Evolutionary conservation across 495 filamentous ascomycete genomes (phyloP), one percentile per base, ranked within the genome.

Genomic region (Symbiotaphrina buchneri): DNA sequence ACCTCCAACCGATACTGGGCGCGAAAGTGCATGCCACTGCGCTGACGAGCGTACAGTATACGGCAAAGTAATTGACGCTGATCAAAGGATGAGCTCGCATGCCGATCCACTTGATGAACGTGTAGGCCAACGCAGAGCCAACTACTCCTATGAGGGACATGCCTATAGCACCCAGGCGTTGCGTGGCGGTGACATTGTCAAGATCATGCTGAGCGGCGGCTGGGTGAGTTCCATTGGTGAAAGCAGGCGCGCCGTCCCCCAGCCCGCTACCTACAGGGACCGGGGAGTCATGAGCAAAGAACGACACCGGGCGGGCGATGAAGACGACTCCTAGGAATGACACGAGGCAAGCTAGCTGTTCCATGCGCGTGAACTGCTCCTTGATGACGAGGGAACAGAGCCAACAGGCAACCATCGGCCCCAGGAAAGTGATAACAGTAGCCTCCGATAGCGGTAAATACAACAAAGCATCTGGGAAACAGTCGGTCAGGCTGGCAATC

Each of bases 371-470:
- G 46, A 84, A 94, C 0, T 76, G 74, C 40, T 91, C 77, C 15
- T 58, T 56, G 27, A 77, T 61, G 11, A 93, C 53, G 13, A 83
- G 46, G 10, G 74, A 76, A 46, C 83, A 92, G 7, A 71, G 70
- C 45, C 79, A 91, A 31, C 79, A 77, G n/a, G 78, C 62, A 2
- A 91, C 59, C 10, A 71, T 71, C 0, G 87, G 87, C 0, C 77
- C 67, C 1, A 95, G 63, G 44, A 94, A 95, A 27, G 81, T 91
- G 27, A 95, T 71, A 0, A 94, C 87, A 0, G 81, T 91, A 7
- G 87, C 84, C 41, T 95, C 85, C 4, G 81, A 74, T 0, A 95
- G 59, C 1, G 82, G 76, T 3, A 95, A 69, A 43, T 93, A 93
- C 38, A 75, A 64, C 4, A 93, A 68, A 1, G 79, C 85, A 43